These are phyloP conservation scores for Boletus rubroflammeus DNA, from an alignment of 768 basidiomycete species.

Conservation along the genomic window DNA sequence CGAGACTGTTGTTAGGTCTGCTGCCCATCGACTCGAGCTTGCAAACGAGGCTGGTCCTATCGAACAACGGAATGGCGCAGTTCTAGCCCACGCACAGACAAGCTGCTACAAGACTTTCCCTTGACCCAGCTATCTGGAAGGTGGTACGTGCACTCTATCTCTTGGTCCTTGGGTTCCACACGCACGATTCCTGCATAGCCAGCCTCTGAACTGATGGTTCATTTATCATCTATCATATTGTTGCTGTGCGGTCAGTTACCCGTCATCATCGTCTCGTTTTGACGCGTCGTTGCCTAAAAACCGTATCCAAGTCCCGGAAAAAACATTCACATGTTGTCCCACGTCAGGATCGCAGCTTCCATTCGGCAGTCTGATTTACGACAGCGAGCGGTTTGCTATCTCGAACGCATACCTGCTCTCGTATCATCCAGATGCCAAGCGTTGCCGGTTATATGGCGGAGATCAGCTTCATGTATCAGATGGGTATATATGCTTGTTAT, in stretches of 20 bases:
- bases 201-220: neutral
- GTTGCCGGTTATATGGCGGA: neutral
- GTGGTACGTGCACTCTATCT: neutral
- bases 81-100: neutral
- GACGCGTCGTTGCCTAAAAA: neutral
- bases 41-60: neutral
- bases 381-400: neutral
- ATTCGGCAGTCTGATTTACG: slow-evolving; percentile 1
- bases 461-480: slow-evolving; percentile 6
- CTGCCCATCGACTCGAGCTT: neutral
- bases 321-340: neutral
- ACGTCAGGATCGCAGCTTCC: neutral
- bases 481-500: too few relatives aligned
- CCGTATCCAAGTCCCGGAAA: neutral
- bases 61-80: neutral
- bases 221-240: too few relatives aligned
- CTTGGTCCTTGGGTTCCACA: neutral
- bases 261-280: neutral
- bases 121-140: neutral
- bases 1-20: neutral
- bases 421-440: neutral
- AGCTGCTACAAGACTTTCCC: neutral
- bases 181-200: neutral
- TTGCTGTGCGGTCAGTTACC: neutral
- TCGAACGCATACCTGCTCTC: neutral